phyloP scores from a whole-genome alignment of 2,329 filamentous ascomycete species.

The Apiospora rasikravindrae region DNA sequence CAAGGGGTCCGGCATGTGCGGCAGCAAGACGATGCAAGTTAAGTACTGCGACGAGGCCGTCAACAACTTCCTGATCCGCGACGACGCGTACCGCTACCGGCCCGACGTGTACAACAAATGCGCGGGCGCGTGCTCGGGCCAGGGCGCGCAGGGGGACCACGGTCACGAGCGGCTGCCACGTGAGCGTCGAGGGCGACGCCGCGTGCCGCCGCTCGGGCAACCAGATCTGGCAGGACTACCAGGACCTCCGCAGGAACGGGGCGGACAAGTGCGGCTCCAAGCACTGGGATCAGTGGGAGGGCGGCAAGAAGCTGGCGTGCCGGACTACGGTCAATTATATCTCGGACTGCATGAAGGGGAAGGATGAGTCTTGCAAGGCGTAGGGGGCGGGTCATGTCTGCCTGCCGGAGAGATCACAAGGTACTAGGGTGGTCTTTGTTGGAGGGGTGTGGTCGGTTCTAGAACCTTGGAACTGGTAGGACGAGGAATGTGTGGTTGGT shows the following conservation, averaged over 20 bases:
- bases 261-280: slow-evolving; percentile 24
- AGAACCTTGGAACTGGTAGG: not conserved
- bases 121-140: slow-evolving; percentile 12
- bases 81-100: slow-evolving; percentile 4
- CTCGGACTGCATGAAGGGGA: not conserved
- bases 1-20: slow-evolving; percentile 18
- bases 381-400: not conserved
- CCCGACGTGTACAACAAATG: slow-evolving; percentile 8
- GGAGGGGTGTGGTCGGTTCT: not conserved
- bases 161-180: slow-evolving; percentile 9
- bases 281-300: slow-evolving; percentile 19
- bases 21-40: slow-evolving; percentile 1
- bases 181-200: slow-evolving; percentile 6
- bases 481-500: not conserved
- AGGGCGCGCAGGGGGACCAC: not conserved
- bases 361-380: not conserved
- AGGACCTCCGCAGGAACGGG: slow-evolving; percentile 24
- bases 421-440: not conserved
- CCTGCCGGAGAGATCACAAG: not conserved
- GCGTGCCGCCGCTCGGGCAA: slow-evolving; percentile 26
- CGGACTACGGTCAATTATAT: slow-evolving; percentile 23
- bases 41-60: slow-evolving; percentile 21
- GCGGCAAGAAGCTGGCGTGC: slow-evolving; percentile 14
- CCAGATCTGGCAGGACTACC: slow-evolving; percentile 27
- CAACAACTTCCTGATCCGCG: slow-evolving; percentile 18